Evolutionary conservation across 179 eudicot species (phyloP).

Genomic region (Silene coronaria): DNA sequence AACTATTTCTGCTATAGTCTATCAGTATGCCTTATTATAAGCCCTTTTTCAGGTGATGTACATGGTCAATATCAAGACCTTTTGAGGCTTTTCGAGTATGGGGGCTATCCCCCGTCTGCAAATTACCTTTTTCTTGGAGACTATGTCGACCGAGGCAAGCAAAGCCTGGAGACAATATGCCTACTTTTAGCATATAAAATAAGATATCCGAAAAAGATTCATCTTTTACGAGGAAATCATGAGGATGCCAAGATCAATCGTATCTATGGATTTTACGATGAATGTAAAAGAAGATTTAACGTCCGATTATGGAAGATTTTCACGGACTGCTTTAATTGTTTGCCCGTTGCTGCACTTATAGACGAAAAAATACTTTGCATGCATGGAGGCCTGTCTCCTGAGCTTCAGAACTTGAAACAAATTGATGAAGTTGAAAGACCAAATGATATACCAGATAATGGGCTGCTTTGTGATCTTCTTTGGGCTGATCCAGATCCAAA

Average conservation of each 20-base stretch:
- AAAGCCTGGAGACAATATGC: constrained; percentile 80
- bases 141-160: constrained; percentile 80
- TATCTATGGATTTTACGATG: constrained; percentile 76
- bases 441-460: constrained; percentile 61
- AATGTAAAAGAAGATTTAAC: constrained; percentile 79
- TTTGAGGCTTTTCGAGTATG: constrained; percentile 63
- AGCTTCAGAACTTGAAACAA: constrained; percentile 46
- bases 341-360: constrained; percentile 72
- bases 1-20: background rate
- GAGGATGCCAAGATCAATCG: constrained; percentile 85
- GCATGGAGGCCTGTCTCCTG: constrained; percentile 86
- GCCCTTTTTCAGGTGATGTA: constrained; percentile 53
- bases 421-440: constrained; percentile 70
- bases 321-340: constrained; percentile 75
- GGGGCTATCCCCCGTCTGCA: constrained; percentile 72
- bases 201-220: constrained; percentile 56
- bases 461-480: constrained; percentile 73
- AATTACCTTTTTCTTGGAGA: constrained; percentile 78
- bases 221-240: constrained; percentile 70
- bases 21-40: constrained; percentile 10
- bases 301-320: constrained; percentile 77
- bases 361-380: constrained; percentile 71
- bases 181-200: constrained; percentile 73
- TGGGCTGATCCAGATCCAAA: constrained; percentile 76
- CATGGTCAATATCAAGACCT: constrained; percentile 83